phyloP scores from a whole-genome alignment of 768 basidiomycete genomes.

The Thelephora aurantiotincta region DNA sequence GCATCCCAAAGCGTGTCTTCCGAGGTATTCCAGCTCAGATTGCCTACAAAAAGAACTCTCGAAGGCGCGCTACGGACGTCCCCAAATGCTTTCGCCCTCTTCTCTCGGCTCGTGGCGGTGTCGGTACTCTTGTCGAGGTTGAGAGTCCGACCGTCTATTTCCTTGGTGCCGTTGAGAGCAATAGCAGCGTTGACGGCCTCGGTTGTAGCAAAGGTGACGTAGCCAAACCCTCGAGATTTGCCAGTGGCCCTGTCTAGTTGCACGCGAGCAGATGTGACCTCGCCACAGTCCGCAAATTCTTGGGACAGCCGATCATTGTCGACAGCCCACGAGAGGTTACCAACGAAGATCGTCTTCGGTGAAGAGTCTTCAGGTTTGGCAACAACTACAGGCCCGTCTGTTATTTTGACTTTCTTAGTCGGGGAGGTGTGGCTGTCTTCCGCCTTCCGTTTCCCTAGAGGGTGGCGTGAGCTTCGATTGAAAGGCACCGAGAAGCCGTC shows the following conservation, averaged over 20 bases:
- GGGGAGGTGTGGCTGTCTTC: constrained; percentile 42
- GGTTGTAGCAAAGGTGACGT: constrained; percentile 59
- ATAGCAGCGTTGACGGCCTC: constrained; percentile 75
- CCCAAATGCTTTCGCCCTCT: constrained; percentile 63
- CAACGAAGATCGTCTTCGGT: constrained; percentile 75
- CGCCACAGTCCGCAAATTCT: constrained; percentile 83
- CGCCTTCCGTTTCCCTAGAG: constrained; percentile 70
- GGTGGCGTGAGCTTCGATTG: constrained; percentile 1
- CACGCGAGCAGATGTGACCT: constrained; percentile 82
- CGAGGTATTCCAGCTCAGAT: constrained; percentile 63
- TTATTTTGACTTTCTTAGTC: constrained; percentile 75
- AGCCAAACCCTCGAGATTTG: constrained; percentile 75
- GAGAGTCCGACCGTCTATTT: constrained; percentile 85
- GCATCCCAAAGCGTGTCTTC: constrained; percentile 84
- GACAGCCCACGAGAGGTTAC: constrained; percentile 89
- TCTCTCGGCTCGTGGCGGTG: constrained; percentile 40
- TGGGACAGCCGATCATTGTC: constrained; percentile 89
- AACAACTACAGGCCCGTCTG: constrained; percentile 31
- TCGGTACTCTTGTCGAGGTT: constrained; percentile 73
- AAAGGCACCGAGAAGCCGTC: constrained; percentile 17
- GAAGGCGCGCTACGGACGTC: constrained; percentile 58
- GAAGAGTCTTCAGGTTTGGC: constrained; percentile 23
- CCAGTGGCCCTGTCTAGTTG: constrained; percentile 73
- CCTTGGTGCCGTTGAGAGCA: constrained; percentile 54
- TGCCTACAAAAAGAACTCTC: constrained; percentile 78